Conservation (phyloP, 805 yeast species). For the Gaillardinia entomophila region DNA sequence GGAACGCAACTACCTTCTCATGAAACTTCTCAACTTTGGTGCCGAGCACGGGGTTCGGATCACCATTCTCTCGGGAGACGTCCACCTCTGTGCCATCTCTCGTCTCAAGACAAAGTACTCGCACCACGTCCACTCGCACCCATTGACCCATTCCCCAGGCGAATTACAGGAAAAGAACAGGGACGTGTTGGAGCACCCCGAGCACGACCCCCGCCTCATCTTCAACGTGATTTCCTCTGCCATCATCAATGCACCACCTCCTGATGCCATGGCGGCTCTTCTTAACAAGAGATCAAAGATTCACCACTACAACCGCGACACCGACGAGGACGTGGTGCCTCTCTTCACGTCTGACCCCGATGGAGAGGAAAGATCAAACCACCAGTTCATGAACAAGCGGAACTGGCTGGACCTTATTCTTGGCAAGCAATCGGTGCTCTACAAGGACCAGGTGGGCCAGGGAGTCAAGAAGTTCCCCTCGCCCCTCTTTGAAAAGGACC, state of each 20-base stretch:
- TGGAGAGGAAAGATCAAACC: slow-evolving; percentile 42
- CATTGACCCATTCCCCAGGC: slow-evolving; percentile 10
- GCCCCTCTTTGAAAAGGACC: slow-evolving; percentile 19
- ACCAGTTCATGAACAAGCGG: slow-evolving; percentile 56
- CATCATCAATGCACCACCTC: slow-evolving; percentile 89
- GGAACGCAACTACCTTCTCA: slow-evolving; percentile 72
- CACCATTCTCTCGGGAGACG: slow-evolving; percentile 89
- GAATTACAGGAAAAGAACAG: slow-evolving; percentile 32
- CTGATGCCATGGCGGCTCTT: slow-evolving; percentile 73
- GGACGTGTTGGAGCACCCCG: slow-evolving; percentile 44
- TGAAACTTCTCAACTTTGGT: slow-evolving; percentile 60
- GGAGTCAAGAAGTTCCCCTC: slow-evolving; percentile 37
- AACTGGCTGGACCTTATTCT: slow-evolving; percentile 71
- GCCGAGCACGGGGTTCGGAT: slow-evolving; percentile 60
- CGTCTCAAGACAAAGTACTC: slow-evolving; percentile 58
- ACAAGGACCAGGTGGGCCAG: slow-evolving; percentile 12
- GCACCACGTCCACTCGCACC: slow-evolving; percentile 32
- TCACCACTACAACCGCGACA: slow-evolving; percentile 59
- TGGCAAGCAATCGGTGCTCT: slow-evolving; percentile 26
- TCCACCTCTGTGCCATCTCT: slow-evolving; percentile 83
- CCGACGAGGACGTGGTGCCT: slow-evolving; percentile 80
- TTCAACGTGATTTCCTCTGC: slow-evolving; percentile 87
- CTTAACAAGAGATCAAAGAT: slow-evolving; percentile 60
- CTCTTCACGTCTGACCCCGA: slow-evolving; percentile 58
- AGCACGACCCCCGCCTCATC: slow-evolving; percentile 68